These are phyloP conservation scores for Pyrenochaeta sp. DNA, from an alignment of 2,329 filamentous ascomycete species.

Conservation along the genomic window DNA sequence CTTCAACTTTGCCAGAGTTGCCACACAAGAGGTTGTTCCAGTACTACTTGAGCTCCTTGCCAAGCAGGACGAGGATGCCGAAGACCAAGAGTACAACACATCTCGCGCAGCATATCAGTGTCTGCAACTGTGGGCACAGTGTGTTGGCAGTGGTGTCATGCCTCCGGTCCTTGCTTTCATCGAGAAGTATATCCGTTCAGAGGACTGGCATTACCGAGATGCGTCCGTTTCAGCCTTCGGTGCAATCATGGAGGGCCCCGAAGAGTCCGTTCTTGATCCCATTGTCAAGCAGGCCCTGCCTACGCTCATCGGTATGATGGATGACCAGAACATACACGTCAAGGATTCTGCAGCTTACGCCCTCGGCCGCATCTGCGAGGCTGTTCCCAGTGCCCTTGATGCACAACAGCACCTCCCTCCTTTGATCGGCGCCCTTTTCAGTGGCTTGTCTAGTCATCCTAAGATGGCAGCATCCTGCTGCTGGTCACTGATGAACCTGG, in stretches of 20 bases:
- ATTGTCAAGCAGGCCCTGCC: conserved; percentile 95
- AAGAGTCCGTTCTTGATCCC: conserved; percentile 88
- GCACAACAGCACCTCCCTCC: conserved; percentile 81
- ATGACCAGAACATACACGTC: conserved; percentile 87
- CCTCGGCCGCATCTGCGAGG: conserved; percentile 93
- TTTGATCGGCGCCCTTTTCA: conserved; percentile 88
- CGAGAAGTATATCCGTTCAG: conserved; percentile 85
- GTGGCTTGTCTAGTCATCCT: conserved; percentile 85
- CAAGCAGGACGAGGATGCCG: conserved; percentile 96
- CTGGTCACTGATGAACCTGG: conserved; percentile 98
- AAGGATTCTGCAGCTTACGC: conserved; percentile 96
- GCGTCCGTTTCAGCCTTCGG: conserved; percentile 97
- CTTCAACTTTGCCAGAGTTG: conserved; percentile 95
- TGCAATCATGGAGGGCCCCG: conserved; percentile 98
- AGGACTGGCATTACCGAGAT: conserved; percentile 95
- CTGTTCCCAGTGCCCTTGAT: conserved; percentile 90
- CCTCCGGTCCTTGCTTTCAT: conserved; percentile 89
- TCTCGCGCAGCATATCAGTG: conserved; percentile 96
- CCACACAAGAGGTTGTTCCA: conserved; percentile 91
- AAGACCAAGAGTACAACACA: conserved; percentile 97
- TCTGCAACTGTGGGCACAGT: conserved; percentile 92
- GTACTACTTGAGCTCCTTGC: conserved; percentile 88
- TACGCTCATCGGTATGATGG: conserved; percentile 91
- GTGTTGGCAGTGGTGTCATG: conserved; percentile 84
- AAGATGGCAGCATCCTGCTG: conserved; percentile 99